phyloP scores from a whole-genome alignment of 352 stramenopile species.

The Nannochloropsis limnetica region DNA sequence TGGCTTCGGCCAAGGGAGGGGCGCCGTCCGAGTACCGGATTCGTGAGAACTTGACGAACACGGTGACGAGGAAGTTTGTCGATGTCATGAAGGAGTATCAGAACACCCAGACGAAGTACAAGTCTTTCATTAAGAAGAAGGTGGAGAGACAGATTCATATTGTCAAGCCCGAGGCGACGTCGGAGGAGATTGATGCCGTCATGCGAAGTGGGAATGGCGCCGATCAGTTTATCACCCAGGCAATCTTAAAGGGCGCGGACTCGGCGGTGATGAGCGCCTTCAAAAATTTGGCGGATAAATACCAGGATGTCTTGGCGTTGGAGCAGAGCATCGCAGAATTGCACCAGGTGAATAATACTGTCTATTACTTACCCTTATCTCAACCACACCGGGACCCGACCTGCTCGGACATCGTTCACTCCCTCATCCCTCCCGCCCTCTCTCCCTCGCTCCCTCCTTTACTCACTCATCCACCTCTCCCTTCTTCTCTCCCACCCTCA shows the following conservation, averaged over 20 bases:
- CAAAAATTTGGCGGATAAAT: slow-evolving; percentile 88
- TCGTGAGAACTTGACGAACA: slow-evolving; percentile 91
- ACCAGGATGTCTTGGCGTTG: slow-evolving; percentile 90
- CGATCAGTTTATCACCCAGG: slow-evolving; percentile 26
- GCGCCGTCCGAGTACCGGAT: slow-evolving; percentile 64
- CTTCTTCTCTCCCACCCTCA: no score
- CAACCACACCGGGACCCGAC: no score
- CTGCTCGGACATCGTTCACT: no score
- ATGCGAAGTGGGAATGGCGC: slow-evolving; percentile 66
- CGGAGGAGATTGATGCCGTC: slow-evolving; percentile 92
- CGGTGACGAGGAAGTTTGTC: slow-evolving; percentile 94
- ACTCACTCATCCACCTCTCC: no score
- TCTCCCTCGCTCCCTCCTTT: no score
- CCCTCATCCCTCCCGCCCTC: no score
- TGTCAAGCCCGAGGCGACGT: slow-evolving; percentile 90
- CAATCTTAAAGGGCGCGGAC: slow-evolving; percentile 29
- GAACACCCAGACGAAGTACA: slow-evolving; percentile 92
- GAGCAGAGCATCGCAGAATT: slow-evolving; percentile 91
- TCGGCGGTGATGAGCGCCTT: no score
- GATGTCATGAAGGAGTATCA: slow-evolving; percentile 98
- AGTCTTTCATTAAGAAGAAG: slow-evolving; percentile 94
- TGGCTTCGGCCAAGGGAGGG: slow-evolving; percentile 73
- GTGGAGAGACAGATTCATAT: slow-evolving; percentile 93
- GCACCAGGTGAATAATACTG: no score
- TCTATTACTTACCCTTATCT: no score